Conservation (phyloP, 441 rosid genomes). For the Populus trichocarpa region DNA sequence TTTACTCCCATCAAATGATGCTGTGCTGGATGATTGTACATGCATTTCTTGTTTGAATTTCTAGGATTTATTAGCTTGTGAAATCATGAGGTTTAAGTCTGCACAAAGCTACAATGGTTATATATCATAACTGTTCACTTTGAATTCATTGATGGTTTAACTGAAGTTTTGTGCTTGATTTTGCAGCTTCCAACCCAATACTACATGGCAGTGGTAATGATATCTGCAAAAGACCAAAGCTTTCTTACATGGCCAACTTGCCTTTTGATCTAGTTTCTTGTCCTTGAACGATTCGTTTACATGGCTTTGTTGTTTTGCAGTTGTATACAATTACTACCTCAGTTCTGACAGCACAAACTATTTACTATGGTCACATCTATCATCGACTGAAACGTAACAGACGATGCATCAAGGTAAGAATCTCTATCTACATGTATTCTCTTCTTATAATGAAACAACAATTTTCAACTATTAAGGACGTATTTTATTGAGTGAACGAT, state of each 20-base stretch:
- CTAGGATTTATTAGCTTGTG: neutral
- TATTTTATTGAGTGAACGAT: neutral
- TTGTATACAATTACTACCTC: constrained; percentile 54
- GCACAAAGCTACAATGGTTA: neutral
- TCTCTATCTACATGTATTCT: neutral
- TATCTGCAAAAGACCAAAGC: neutral
- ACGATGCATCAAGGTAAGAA: constrained; percentile 36
- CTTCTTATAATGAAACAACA: neutral
- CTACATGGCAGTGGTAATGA: constrained; percentile 71
- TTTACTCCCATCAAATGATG: neutral
- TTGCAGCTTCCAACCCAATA: constrained; percentile 90
- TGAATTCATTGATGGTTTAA: neutral
- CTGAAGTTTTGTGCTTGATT: constrained; percentile 19
- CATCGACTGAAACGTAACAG: constrained; percentile 37
- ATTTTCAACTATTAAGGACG: neutral
- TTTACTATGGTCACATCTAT: constrained; percentile 65
- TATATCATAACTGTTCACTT: neutral
- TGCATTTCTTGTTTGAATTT: neutral
- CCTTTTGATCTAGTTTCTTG: constrained; percentile 3
- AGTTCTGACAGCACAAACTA: constrained; percentile 50
- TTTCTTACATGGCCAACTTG: neutral
- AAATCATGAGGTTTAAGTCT: neutral
- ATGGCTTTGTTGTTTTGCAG: constrained; percentile 35
- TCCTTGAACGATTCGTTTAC: constrained; percentile 4
- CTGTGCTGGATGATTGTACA: neutral